phyloP scores from a whole-genome alignment of 2,329 filamentous ascomycete genomes.

The Apiospora malaysiana region DNA sequence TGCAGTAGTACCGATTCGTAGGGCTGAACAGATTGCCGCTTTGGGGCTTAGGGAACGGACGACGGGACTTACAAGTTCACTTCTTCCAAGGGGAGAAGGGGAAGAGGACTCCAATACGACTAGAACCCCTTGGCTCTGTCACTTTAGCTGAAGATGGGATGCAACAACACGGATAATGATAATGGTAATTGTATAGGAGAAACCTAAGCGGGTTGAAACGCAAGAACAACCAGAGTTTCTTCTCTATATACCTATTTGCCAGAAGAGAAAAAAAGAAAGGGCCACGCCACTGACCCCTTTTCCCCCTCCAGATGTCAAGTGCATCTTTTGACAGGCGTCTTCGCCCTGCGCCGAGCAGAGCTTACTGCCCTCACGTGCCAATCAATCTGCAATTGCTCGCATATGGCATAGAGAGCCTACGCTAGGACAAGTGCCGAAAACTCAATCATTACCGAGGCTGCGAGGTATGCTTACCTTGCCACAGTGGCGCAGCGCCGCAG shows the following conservation, averaged over 20 bases:
- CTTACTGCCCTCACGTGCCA: not conserved
- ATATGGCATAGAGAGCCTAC: not conserved
- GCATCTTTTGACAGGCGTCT: not conserved
- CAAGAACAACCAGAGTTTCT: not conserved
- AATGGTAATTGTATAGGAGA: not conserved
- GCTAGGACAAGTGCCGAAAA: not conserved
- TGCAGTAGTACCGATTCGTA: conserved; percentile 13
- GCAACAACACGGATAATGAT: not conserved
- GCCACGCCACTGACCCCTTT: not conserved
- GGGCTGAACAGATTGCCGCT: conserved; percentile 6
- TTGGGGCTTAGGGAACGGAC: not conserved
- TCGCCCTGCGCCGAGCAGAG: not conserved
- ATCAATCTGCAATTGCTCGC: not conserved
- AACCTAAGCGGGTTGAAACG: not conserved
- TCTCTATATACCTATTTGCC: not conserved
- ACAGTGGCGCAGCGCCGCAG: not conserved
- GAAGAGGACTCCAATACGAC: not conserved
- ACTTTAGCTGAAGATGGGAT: not conserved
- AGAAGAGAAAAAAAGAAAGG: not conserved
- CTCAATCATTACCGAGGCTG: not conserved
- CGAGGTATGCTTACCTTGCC: not conserved
- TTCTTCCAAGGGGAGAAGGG: no score
- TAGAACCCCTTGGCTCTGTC: not conserved
- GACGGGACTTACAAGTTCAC: not conserved
- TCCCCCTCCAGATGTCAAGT: not conserved